These are phyloP conservation scores for Paecilomyces niveus DNA, from an alignment of 2,329 filamentous ascomycete species.

Conservation along the genomic window DNA sequence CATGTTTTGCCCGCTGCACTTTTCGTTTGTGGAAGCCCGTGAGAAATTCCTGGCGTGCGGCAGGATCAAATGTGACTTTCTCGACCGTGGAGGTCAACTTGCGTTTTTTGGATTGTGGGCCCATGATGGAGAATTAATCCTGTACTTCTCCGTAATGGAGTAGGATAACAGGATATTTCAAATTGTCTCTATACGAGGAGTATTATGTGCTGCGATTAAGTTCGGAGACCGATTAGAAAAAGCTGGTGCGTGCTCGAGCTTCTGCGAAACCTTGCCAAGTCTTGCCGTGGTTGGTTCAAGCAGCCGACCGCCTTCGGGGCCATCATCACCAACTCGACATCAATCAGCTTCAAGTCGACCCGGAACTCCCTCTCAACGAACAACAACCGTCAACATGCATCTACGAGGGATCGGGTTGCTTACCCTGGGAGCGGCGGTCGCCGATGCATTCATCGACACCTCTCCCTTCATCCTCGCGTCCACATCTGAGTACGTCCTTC, in stretches of 20 bases:
- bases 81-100: constrained; percentile 57
- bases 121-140: constrained; percentile 30
- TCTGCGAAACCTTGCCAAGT: constrained; percentile 12
- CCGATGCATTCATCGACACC: constrained; percentile 72
- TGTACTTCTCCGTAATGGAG: background rate
- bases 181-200: constrained; percentile 13
- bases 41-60: constrained; percentile 75
- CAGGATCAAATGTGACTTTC: constrained; percentile 77
- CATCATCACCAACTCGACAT: constrained; percentile 8
- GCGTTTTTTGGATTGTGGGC: constrained; percentile 58
- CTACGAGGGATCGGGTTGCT: constrained; percentile 37
- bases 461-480: constrained; percentile 88
- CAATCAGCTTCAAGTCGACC: constrained; percentile 1
- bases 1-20: constrained; percentile 72
- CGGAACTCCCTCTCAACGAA: background rate
- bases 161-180: background rate
- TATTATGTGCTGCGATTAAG: background rate
- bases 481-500: constrained; percentile 61
- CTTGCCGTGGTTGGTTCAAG: constrained; percentile 14
- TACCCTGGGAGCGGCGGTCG: constrained; percentile 50
- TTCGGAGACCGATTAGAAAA: background rate
- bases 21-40: constrained; percentile 98
- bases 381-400: constrained; percentile 27
- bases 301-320: constrained; percentile 30
- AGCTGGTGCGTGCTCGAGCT: background rate